Evolutionary conservation across 345 rosid genomes (phyloP), one percentile per base, ranked within the genome.

Genomic region (Hibiscus tridactylites): DNA sequence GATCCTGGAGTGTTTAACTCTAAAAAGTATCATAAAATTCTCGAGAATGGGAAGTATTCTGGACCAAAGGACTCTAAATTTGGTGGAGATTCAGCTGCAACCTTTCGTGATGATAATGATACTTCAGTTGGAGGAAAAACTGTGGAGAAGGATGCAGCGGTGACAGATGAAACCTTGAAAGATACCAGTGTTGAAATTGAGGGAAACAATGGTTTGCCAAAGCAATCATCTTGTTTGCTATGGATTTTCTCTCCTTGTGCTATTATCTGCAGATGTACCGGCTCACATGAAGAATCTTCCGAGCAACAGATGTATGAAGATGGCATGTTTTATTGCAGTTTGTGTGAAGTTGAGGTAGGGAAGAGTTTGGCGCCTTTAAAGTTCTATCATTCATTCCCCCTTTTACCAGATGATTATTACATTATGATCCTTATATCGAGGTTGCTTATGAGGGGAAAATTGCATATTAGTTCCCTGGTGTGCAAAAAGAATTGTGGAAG

Each of bases 281-380:
- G 79, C 77, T 80, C 87, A 16, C 76, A 80, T 17, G 86, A 86
- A 44, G 87, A 90, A 76, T 82, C 90, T 78, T 84, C 92, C 35
- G 89, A 88, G 78, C 95, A 81, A 62, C 88, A 87, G 65, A 79
- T 75, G 76, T 90, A 90, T 31, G 97, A 95, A 83, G 99, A 95
- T 76, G 99, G 97, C 76, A 89, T 95, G 99, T 95, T 89, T 80
- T 95, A 86, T 76, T 95, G 97, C 80, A 92, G 96, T 78, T 87
- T 95, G 77, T 95, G 99, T 78, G 97, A 92, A 85, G 97, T 90
- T 61, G 97, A 95, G 99, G 99, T 95, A 71, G 79, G 26, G 61
- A 68, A 76, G 33, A 67, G 37, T 19, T 59, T 78, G 26, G 53
- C 70, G 58, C 69, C 66, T n/a, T 9, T 44, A 3, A 59, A 26